Base-by-base conservation (phyloP, 495 filamentous ascomycete species). In the Aspergillus taichungensis region DNA sequence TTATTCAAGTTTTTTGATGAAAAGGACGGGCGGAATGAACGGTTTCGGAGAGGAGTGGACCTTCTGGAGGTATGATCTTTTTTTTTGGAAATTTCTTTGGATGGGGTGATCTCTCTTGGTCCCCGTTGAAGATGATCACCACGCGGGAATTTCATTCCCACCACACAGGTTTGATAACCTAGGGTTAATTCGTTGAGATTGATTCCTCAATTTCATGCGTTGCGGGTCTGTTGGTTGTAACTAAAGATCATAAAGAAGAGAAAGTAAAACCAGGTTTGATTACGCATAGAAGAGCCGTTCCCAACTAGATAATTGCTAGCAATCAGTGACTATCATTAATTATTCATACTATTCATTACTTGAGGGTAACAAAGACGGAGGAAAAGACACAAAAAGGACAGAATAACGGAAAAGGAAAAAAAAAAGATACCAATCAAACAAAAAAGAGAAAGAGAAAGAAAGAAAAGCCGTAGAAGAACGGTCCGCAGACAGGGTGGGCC, bases 401-500 rank as follows among this genome's bases (percentile, higher is more conserved):
- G 9, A 24, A 43, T 34, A 42, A 30, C 11, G 13, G 40, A 34
- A 45, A 42, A 8, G 38, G 14, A 34, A 32, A 13, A 13, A 11
- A 46, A 41, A 37, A 45, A 40, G 34, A 45, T 33, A 9, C 11
- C 13, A 32, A 41, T 33, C 8, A 24, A 38, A 37, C 33, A 24
- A 45, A 36, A 50, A 42, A 46, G 40, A 46, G 47, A 32, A 42
- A 46, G 37, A 50, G 43, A 42, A 51, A 53, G 44, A 45, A 47
- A 31, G 24, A 40, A 43, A 46, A 40, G 47, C 41, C 34, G 40
- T 53, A 54, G 42, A 49, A 52, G 50, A 57, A 57, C 48, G 47
- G 48, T 53, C 54, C 47, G 50, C 46, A 40, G 42, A 34, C 37
- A 27, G 30, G 35, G 53, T 55, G 53, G 52, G 43, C 37, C 51